phyloP scores from a whole-genome alignment of 106 monocot species.

The Triglochin maritima region DNA sequence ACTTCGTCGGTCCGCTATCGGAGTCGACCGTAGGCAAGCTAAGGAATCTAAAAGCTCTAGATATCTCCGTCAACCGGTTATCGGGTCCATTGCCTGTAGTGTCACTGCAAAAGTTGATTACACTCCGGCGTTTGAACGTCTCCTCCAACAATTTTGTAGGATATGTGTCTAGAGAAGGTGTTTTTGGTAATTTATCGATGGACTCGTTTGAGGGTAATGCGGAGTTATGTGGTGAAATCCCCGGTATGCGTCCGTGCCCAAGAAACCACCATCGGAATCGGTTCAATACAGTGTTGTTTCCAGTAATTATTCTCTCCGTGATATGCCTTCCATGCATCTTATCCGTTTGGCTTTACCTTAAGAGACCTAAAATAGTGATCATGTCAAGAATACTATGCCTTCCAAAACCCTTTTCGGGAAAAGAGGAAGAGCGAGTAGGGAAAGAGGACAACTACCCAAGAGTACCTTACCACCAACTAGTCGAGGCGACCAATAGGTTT shows the following conservation, averaged over 20 bases:
- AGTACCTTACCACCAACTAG: slow-evolving; percentile 55
- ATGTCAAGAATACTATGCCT: no score
- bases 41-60: slow-evolving; percentile 48
- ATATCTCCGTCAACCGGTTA: slow-evolving; percentile 49
- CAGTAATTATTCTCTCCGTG: slow-evolving; percentile 14
- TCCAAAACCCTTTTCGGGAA: slow-evolving; percentile 5
- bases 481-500: slow-evolving; percentile 65
- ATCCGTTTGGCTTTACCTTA: slow-evolving; percentile 9
- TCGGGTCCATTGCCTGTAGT: slow-evolving; percentile 39
- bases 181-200: slow-evolving; percentile 20
- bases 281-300: background rate
- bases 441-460: slow-evolving; percentile 55
- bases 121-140: slow-evolving; percentile 48
- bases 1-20: slow-evolving; percentile 37
- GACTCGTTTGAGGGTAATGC: slow-evolving; percentile 48
- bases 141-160: slow-evolving; percentile 80
- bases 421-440: no score
- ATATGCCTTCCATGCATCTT: slow-evolving; percentile 1
- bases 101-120: slow-evolving; percentile 36
- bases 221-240: slow-evolving; percentile 32
- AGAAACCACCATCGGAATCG: background rate
- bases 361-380: slow-evolving; percentile 4
- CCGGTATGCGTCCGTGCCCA: slow-evolving; percentile 23
- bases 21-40: slow-evolving; percentile 39
- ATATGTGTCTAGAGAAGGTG: slow-evolving; percentile 21